A percentile compares a stretch with the other conserved stretches of the same genome.
Conservation (phyloP, 331 rosid species). For the Acacia pycnantha region DNA sequence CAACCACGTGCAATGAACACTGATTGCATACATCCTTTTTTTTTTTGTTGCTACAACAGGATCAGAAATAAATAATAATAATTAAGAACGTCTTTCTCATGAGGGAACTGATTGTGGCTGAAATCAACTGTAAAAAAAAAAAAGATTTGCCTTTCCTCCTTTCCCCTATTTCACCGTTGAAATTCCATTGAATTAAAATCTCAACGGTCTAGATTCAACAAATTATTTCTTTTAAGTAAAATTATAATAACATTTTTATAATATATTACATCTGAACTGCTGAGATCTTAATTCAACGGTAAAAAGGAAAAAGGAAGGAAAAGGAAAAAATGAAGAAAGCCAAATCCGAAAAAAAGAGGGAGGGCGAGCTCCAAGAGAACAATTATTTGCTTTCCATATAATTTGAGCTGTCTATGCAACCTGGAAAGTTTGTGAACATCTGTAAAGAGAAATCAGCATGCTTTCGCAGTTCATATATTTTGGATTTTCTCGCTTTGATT, state of each 20-base stretch:
- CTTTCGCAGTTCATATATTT: not conserved
- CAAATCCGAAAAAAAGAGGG: too few species aligned
- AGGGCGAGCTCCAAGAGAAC: not conserved
- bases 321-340: too few species aligned
- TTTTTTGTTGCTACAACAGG: not conserved
- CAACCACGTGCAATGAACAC: too few species aligned
- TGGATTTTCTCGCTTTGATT: not conserved
- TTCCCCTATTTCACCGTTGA: too few species aligned
- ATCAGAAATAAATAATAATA: not conserved
- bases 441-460: not conserved
- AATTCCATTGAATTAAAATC: too few species aligned
- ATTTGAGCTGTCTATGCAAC: not conserved
- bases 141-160: too few species aligned
- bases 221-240: too few species aligned
- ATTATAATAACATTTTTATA: too few species aligned
- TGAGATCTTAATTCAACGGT: too few species aligned
- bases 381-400: not conserved
- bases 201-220: too few species aligned
- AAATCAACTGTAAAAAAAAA: not conserved
- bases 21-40: not conserved
- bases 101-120: not conserved
- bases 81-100: not conserved
- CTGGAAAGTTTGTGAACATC: constrained; percentile 6
- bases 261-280: too few species aligned
- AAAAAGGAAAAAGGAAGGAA: too few species aligned